Evolutionary conservation across 306 rosid species (phyloP), one percentile per base, ranked within the genome.

Genomic region (Argentina anserina): DNA sequence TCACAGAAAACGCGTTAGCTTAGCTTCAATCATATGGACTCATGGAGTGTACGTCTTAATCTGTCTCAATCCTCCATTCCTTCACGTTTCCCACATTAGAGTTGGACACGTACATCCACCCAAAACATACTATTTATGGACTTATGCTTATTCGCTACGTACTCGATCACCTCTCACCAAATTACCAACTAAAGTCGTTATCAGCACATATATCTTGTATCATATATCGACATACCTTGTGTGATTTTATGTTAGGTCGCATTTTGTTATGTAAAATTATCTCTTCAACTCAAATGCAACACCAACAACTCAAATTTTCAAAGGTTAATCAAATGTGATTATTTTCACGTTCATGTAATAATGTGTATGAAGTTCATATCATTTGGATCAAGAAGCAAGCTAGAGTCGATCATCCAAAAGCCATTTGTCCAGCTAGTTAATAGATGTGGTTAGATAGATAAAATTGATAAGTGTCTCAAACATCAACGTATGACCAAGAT

Each of bases 1-100:
- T 59, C 65, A 59, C 36, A 37, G n/a, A 9, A 5, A 1, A 58
- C 77, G 80, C 84, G 77, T 70, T 9, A 55, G 37, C 64, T 58
- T 58, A 26, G n/a, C 21, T n/a, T 28, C n/a, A 9, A 28, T 58
- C 64, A 58, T 47, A 33, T 1, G 36, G 36, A 33, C n/a, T n/a
- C n/a, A n/a, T n/a, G 41, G n/a, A 41, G 79, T 52, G 23, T n/a
- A n/a, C n/a, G n/a, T 21, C 41, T 41, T 31, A 31, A 60, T 58
- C 17, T 11, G 37, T 58, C 58, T 41, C 42, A 3, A 46, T 46
- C 37, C 17, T 34, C 20, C 15, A 6, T 26, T n/a, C 43, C 20
- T 37, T 67, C 59, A 49, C 71, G 75, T 49, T 68, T 60, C 68
- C 37, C 65, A 36, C 53, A 6, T 13, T 17, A 68, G 6, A 13